phyloP scores from a whole-genome alignment of 306 rosid species.

The Vigna unguiculata region DNA sequence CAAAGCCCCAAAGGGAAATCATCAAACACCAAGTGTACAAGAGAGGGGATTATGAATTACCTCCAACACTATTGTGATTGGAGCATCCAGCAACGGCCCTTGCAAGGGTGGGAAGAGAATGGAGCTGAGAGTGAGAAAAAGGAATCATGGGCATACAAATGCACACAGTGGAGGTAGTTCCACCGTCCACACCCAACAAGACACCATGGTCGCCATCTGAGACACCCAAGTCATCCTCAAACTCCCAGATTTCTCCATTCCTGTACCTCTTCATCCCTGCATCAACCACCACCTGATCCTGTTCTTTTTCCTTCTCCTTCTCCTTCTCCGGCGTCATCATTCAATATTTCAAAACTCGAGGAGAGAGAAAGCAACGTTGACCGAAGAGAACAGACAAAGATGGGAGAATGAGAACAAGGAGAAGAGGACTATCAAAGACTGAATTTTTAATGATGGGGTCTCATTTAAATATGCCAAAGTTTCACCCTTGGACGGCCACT shows the following conservation, averaged over 20 bases:
- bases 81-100: conserved; percentile 94
- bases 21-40: not conserved
- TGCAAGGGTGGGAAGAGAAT: conserved; percentile 72
- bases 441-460: conserved; percentile 34
- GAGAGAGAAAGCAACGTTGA: conserved; percentile 32
- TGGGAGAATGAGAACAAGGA: conserved; percentile 43
- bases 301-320: conserved; percentile 23
- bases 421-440: not conserved
- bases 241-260: conserved; percentile 86
- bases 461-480: conserved; percentile 11
- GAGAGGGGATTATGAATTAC: conserved; percentile 38
- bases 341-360: conserved; percentile 17
- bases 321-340: conserved; percentile 48
- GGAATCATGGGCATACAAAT: conserved; percentile 73
- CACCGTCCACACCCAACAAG: conserved; percentile 85
- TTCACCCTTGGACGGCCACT: conserved; percentile 48
- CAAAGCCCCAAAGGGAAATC: conserved; percentile 18
- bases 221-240: conserved; percentile 66
- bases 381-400: conserved; percentile 43
- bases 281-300: conserved; percentile 26
- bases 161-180: conserved; percentile 88
- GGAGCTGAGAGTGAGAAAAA: conserved; percentile 60
- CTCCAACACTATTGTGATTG: conserved; percentile 95
- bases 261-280: conserved; percentile 70
- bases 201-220: conserved; percentile 58